Evolutionary conservation across 176 grass and related monocot species (phyloP).

Genomic region (Oryza australiensis): DNA sequence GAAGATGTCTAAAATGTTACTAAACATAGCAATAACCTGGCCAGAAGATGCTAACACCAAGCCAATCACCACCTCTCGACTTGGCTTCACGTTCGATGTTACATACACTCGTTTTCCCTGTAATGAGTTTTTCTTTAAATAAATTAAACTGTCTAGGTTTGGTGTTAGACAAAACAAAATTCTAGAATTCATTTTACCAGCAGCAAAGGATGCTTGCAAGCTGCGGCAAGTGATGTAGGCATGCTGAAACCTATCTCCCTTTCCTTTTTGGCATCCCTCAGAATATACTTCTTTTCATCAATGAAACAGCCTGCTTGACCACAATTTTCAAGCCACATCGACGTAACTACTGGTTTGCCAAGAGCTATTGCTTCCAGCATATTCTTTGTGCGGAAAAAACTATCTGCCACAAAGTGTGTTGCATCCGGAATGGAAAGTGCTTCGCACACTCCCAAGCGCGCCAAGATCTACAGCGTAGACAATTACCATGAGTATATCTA

Average conservation of each 20-base stretch:
- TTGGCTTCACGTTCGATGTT: conserved; percentile 77
- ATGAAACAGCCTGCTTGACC: conserved; percentile 66
- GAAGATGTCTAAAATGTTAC: neutral
- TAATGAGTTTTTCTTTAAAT: conserved; percentile 21
- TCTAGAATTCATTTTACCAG: conserved; percentile 52
- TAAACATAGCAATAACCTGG: conserved; percentile 50
- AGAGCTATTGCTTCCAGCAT: conserved; percentile 88
- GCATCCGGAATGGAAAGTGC: conserved; percentile 69
- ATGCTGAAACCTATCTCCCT: conserved; percentile 82
- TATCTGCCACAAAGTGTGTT: conserved; percentile 79
- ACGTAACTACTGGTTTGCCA: conserved; percentile 75
- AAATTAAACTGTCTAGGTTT: neutral
- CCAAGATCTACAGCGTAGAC: conserved; percentile 59
- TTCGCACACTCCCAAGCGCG: conserved; percentile 56
- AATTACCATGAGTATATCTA: conserved; percentile 10
- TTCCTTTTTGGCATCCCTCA: conserved; percentile 85
- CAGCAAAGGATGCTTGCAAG: conserved; percentile 65
- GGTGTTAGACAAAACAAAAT: conserved; percentile 7
- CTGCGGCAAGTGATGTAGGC: conserved; percentile 63
- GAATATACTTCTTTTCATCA: conserved; percentile 78
- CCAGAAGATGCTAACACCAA: conserved; percentile 73
- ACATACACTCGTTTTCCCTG: conserved; percentile 76
- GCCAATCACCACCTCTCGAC: conserved; percentile 59
- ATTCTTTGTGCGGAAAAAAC: conserved; percentile 87
- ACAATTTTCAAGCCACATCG: conserved; percentile 87